Evolutionary conservation across 805 yeast species (phyloP), one percentile per base, ranked within the genome.

Genomic region (Candida awuae): DNA sequence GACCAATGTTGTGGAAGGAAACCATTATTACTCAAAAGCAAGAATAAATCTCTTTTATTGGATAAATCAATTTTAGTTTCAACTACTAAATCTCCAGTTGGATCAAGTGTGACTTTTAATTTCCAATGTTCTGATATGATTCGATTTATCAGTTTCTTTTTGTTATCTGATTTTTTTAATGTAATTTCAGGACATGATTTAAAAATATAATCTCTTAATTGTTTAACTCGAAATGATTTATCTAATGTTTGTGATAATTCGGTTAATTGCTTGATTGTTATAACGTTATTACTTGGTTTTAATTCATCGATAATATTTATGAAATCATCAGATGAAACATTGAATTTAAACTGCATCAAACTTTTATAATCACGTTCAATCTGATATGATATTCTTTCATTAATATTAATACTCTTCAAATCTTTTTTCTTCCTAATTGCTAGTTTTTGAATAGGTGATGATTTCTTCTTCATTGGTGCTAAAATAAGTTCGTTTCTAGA

Each of bases 1-100:
- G 62, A 45, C 65, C 65, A 62, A n/a, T 54, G 54, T 39, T 54
- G 55, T 32, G 59, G 50, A 23, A 62, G 35, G 20, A 51, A 49
- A 3, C 65, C 65, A 4, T 47, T 49, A 32, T 57, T 53, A 23
- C 63, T 55, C 6, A 61, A 46, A 17, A 62, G 38, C 22, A 62
- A 44, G 35, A 59, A 61, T 17, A 58, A 43, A 23, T 60, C 63
- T 35, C 61, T 47, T 8, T 54, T 41, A 37, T 49, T 52, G 4
- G 53, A 52, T 13, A 62, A 39, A 18, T 49, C 49, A 32, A 62
- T 52, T 6, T 48, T 44, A 7, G 49, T 44, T 12, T 44, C 48
- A 14, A 36, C 43, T 3, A 45, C 34, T 2, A 47, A 22, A 37
- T 28, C 31, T 28, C 32, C 35, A 7, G 39, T 37, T 34, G 42